Conservation (phyloP, 192 early-diverging fungal species). For the Radiomyces spectabilis region DNA sequence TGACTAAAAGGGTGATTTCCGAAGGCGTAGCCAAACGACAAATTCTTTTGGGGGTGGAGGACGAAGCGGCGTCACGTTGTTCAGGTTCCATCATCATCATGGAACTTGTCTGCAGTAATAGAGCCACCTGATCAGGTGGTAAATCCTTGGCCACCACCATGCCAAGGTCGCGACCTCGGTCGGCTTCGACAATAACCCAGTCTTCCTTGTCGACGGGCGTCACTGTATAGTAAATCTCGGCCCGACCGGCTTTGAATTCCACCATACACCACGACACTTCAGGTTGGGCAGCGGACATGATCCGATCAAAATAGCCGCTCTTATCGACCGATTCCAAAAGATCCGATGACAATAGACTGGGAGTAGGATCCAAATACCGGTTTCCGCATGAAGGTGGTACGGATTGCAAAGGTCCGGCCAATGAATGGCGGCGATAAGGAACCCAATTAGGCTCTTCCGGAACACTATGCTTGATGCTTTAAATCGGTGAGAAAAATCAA, state of each 20-base stretch:
- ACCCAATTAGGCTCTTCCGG: constrained; percentile 1
- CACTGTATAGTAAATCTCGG: constrained; percentile 69
- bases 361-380: too few relatives aligned
- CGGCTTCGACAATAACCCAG: constrained; percentile 80
- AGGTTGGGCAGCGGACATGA: constrained; percentile 32
- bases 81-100: constrained; percentile 1
- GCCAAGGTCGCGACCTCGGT: constrained; percentile 85
- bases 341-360: too few relatives aligned
- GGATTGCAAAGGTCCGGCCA: constrained; percentile 37
- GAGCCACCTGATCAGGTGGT: constrained; percentile 42
- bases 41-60: constrained; percentile 68
- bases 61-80: background rate
- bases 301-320: constrained; percentile 30
- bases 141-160: constrained; percentile 70
- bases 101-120: constrained; percentile 10
- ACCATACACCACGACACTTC: constrained; percentile 67
- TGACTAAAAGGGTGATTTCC: constrained; percentile 76
- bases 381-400: constrained; percentile 18
- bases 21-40: constrained; percentile 70
- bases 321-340: too few relatives aligned
- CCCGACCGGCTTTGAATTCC: constrained; percentile 85
- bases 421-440: constrained; percentile 40
- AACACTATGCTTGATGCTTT: background rate
- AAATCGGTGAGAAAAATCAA: background rate
- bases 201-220: constrained; percentile 59